A percentile compares a stretch with the other conserved stretches of the same genome.
Conservation (phyloP, 441 rosid species). For the Eruca vesicaria region DNA sequence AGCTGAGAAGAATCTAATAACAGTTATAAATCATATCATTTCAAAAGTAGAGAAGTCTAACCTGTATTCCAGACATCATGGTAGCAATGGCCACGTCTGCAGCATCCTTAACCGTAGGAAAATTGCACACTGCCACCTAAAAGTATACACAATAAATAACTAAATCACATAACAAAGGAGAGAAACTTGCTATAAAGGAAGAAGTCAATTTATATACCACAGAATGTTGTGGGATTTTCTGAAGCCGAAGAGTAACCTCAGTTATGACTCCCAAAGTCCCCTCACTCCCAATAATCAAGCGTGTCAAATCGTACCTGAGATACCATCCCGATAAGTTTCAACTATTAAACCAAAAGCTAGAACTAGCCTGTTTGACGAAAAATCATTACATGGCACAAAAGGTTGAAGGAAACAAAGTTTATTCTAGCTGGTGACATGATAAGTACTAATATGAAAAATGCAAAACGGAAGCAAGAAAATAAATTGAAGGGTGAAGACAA, state of each 20-base stretch:
- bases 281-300: slow-evolving; percentile 92
- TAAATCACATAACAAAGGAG: neutral
- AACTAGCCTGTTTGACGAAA: neutral
- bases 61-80: slow-evolving; percentile 89
- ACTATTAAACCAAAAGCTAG: neutral
- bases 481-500: slow-evolving; percentile 36
- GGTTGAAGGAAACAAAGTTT: neutral
- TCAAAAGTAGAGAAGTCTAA: slow-evolving; percentile 37
- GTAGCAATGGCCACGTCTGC: slow-evolving; percentile 95
- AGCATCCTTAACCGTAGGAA: slow-evolving; percentile 90
- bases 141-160: slow-evolving; percentile 14
- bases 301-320: slow-evolving; percentile 87
- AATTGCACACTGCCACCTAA: slow-evolving; percentile 97
- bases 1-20: slow-evolving; percentile 17
- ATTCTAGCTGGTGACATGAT: neutral
- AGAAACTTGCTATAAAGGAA: slow-evolving; percentile 13
- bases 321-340: neutral
- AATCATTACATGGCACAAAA: neutral
- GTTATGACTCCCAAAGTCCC: slow-evolving; percentile 92
- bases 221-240: slow-evolving; percentile 88
- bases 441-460: too few relatives aligned
- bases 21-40: neutral
- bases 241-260: slow-evolving; percentile 88
- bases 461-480: neutral
- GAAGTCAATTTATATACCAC: slow-evolving; percentile 50